Base-by-base conservation (phyloP, 371 early-diverging fungal species). In the Actinomortierella ambigua region DNA sequence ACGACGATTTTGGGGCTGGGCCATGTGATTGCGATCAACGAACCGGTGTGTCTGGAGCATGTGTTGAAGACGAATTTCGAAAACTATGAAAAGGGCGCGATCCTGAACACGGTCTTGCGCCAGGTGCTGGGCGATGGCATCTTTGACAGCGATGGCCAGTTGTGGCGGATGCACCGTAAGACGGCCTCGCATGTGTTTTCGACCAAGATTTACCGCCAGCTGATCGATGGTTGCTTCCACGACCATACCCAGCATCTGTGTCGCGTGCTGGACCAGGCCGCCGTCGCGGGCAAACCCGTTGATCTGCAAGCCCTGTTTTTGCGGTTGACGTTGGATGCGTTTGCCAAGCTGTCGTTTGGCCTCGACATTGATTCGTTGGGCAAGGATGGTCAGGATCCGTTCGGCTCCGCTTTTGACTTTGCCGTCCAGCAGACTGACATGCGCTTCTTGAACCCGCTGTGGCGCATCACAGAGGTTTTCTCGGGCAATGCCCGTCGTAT, bases 121-220 rank as follows among this genome's bases (percentile, higher is more conserved):
- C 82, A 86, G 17, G 53, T 90, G 3, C 76, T 91, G 15, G 92
- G 91, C 2, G 69, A 90, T 57, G 92, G 92, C 48, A 92, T 92
- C 59, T 92, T 92, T 68, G 83, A 82, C 65, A 78, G 81, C 2
- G 88, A 90, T 64, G 90, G 91, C 9, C 79, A 85, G 28, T 34
- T 76, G 0, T 90, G 91, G 91, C 82, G 75, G 56, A 80, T 77
- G 51, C 89, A 90, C 57, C 76, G 91, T 29, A 92, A 91, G 76
- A 79, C 85, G 0, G 87, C 89, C 15, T 79, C 85, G 50, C 80
- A 82, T 42, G 86, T 92, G 17, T 93, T 92, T 61, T 87, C 82
- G 40, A 89, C 86, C 56, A 85, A 81, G 66, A 91, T 90, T 65
- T 91, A 90, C 55, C 82, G 89, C 55, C 85, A 89, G 26, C 78